Base-by-base conservation (phyloP, 2,329 filamentous ascomycete genomes). In the Xylariomycetidae sp. region DNA sequence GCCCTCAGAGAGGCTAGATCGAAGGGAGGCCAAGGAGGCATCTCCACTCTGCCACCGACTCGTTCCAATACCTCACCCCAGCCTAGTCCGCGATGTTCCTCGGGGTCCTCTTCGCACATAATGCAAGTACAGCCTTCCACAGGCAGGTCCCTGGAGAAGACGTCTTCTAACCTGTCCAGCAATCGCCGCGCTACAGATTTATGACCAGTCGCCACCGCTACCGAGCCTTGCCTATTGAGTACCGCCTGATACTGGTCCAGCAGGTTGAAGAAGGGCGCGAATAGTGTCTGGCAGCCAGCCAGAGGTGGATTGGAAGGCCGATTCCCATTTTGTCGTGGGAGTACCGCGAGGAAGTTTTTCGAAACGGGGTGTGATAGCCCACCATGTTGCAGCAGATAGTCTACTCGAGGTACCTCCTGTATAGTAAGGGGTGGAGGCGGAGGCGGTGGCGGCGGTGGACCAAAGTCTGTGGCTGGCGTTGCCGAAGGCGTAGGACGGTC, bases 1-100 rank as follows among this genome's bases (percentile, higher is more conserved):
- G 64, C 64, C 27, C 76, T 70, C 26, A 85, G 66, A 30, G 74
- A 68, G 3, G 74, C 74, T 46, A 89, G 74, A 45, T 85, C 79
- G 52, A 96, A 92, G 0, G 90, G 88, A 15, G 90, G 90, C 90
- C 90, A 96, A 12, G 72, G 64, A 1, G 90, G 89, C 32, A 96
- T 70, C 48, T 94, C 88, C 38, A 87, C 78, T 34, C 90, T 80
- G 13, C 90, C 90, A 44, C 88, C 92, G 10, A 95, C 88, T 55
- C 89, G 81, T 60, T 98, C 92, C 16, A 98, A 64, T 10, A 97
- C 88, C 56, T 97, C 90, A 8, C 92, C 90, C 90, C 90, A 98
- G 42, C 87, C 92, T 18, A 96, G 70, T 3, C 88, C 89, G 35
- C 71, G 74, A 42, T 80, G 76, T 12, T 82, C 74, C 23, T 80